Conservation (phyloP, 2,329 filamentous ascomycete genomes). For the Akanthomyces muscarius region DNA sequence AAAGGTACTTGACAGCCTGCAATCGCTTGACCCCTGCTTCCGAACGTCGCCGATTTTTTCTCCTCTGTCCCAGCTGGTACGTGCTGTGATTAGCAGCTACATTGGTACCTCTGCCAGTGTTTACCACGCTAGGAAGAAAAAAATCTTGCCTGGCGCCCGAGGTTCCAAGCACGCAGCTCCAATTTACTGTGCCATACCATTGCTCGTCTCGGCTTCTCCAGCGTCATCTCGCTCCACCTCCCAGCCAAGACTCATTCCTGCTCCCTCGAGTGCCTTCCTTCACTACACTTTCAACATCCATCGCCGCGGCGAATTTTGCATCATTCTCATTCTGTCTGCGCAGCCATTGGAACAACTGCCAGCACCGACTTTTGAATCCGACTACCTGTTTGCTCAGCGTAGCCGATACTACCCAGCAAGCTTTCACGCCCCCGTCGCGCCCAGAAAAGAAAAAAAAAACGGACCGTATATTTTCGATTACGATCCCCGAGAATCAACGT, state of each 20-base stretch:
- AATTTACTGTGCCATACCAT: background rate
- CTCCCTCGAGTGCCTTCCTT: background rate
- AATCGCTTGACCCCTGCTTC: slow-evolving; percentile 2
- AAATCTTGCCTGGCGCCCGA: slow-evolving; percentile 7
- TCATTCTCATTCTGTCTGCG: background rate
- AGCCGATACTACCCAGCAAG: background rate
- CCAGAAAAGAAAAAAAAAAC: background rate
- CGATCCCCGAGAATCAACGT: background rate
- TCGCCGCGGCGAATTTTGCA: background rate
- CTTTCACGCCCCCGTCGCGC: background rate
- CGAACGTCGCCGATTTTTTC: slow-evolving; percentile 6
- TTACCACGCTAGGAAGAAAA: background rate
- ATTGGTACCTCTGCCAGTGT: background rate
- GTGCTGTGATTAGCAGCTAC: background rate
- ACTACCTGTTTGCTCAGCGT: slow-evolving; percentile 13
- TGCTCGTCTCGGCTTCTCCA: slow-evolving; percentile 6
- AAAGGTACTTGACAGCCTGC: background rate
- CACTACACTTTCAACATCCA: background rate
- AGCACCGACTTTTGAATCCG: background rate
- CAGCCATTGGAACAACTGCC: background rate
- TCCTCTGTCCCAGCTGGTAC: background rate
- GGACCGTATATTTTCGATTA: background rate
- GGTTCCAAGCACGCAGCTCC: slow-evolving; percentile 6
- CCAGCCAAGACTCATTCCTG: background rate
- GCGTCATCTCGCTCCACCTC: slow-evolving; percentile 14